phyloP scores from a whole-genome alignment of 208 protist genomes.

The Acanthamoeba healyi region DNA sequence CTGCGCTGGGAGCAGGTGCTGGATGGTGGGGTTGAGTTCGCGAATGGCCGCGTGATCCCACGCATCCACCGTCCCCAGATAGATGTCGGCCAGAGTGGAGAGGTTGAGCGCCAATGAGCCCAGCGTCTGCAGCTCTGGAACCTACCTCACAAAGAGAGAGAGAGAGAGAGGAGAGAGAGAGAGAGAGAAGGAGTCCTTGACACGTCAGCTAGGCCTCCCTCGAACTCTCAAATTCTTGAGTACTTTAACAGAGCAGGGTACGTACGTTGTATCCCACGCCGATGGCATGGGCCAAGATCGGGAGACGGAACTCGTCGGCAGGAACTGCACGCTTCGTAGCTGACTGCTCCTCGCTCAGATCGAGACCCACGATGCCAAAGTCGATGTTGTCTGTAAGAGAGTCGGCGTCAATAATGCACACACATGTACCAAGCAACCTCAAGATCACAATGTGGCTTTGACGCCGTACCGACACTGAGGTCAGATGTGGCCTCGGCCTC shows the following conservation, averaged over 20 bases:
- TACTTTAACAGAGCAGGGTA: not conserved
- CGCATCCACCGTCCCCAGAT: not conserved
- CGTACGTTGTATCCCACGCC: not conserved
- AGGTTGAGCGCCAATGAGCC: not conserved
- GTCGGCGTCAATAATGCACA: not conserved
- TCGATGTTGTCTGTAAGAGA: not conserved
- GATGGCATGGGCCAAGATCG: not conserved
- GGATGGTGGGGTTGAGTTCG: not conserved
- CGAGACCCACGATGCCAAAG: not conserved
- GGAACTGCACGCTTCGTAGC: not conserved
- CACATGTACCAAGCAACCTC: not conserved
- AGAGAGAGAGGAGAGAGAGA: no score
- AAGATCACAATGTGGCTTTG: no score
- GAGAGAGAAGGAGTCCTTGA: no score
- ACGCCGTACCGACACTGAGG: no score
- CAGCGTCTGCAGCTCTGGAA: not conserved
- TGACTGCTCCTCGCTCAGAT: not conserved
- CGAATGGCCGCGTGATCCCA: slow-evolving; percentile 5
- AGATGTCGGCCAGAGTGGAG: slow-evolving; percentile 1
- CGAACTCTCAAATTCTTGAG: no score
- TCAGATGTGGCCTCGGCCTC: not conserved
- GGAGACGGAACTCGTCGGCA: not conserved
- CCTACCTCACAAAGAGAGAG: not conserved
- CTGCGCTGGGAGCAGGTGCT: not conserved
- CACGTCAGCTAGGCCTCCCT: no score